Evolutionary conservation across 345 rosid species (phyloP).

Genomic region (Heritiera fomes): DNA sequence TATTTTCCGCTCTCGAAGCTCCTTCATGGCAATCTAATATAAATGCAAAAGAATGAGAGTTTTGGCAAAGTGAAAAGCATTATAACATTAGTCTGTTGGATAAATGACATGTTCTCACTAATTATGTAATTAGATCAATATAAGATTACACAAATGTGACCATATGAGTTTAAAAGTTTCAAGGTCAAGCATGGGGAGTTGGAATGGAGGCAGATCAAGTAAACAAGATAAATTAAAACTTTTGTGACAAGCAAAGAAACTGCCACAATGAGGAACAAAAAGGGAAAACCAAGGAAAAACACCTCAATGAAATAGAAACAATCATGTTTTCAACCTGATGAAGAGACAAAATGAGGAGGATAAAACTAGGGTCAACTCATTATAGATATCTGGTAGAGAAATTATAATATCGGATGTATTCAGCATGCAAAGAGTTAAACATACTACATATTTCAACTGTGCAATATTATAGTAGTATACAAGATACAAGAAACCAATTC

Average conservation of each 20-base stretch:
- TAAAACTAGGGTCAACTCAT: not conserved
- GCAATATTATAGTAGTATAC: not conserved
- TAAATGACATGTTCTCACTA: conserved; percentile 2
- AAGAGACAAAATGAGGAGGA: not conserved
- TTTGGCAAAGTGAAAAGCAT: not conserved
- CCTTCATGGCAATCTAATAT: conserved; percentile 86
- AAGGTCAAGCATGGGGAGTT: not conserved
- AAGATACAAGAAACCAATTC: not conserved
- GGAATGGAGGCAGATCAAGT: not conserved
- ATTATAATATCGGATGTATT: not conserved
- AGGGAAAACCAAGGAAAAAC: not conserved
- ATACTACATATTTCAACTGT: not conserved
- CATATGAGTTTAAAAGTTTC: not conserved
- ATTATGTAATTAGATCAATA: not conserved
- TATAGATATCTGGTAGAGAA: not conserved
- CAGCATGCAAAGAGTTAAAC: not conserved
- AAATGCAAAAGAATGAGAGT: not conserved
- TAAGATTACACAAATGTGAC: not conserved
- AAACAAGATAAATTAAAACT: not conserved
- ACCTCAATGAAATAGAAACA: not conserved
- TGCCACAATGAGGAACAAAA: not conserved
- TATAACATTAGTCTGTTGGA: not conserved
- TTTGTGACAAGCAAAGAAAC: not conserved
- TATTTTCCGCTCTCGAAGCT: conserved; percentile 78
- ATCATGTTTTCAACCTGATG: not conserved